phyloP scores from a whole-genome alignment of 2,329 filamentous ascomycete genomes.

The Ophiostoma sp. region DNA sequence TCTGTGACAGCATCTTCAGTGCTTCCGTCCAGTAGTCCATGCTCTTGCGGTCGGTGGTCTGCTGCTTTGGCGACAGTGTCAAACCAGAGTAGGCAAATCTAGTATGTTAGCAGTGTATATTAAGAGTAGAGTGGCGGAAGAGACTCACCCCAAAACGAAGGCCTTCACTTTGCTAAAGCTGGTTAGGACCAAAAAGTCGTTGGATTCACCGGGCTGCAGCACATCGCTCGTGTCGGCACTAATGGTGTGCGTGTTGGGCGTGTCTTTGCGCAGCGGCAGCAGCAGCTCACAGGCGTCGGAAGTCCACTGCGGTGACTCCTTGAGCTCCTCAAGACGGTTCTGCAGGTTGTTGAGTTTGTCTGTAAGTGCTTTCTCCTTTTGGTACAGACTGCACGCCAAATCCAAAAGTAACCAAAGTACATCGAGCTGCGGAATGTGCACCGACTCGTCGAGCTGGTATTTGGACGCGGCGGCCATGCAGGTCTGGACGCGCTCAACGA shows the following conservation, averaged over 20 bases:
- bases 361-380: conserved; percentile 57
- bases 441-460: conserved; percentile 65
- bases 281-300: conserved; percentile 51
- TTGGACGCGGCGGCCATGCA: conserved; percentile 74
- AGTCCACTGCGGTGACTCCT: conserved; percentile 48
- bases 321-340: conserved; percentile 58
- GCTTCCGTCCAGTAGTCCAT: conserved; percentile 45
- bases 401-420: conserved; percentile 68
- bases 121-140: background rate
- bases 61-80: conserved; percentile 42
- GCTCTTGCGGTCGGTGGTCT: conserved; percentile 40
- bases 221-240: conserved; percentile 59
- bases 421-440: conserved; percentile 65
- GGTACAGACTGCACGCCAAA: conserved; percentile 66
- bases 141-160: conserved; percentile 54
- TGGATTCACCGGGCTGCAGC: conserved; percentile 50
- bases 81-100: conserved; percentile 60
- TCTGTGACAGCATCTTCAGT: conserved; percentile 37
- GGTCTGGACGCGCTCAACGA: conserved; percentile 67
- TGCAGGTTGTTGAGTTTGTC: conserved; percentile 66
- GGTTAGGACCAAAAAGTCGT: conserved; percentile 60
- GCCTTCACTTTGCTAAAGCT: conserved; percentile 63
- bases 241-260: conserved; percentile 50
- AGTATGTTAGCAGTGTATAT: background rate
- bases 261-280: conserved; percentile 57